phyloP scores from a whole-genome alignment of 2,329 filamentous ascomycete genomes.

The Albifimbria verrucaria region DNA sequence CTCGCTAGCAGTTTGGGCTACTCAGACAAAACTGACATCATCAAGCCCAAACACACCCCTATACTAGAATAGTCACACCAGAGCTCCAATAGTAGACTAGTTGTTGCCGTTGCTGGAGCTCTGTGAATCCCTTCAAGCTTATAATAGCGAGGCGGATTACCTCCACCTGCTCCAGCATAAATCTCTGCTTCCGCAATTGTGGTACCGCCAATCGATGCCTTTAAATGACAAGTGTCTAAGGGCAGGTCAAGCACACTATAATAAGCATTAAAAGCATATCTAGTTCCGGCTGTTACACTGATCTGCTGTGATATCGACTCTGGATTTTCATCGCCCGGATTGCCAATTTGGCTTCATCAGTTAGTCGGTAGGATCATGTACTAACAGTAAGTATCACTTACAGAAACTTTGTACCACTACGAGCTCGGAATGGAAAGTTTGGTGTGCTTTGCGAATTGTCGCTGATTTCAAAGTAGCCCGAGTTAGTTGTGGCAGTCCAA shows the following conservation, averaged over 20 bases:
- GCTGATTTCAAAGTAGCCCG: neutral
- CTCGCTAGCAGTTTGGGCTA: too few species aligned
- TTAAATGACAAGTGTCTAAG: neutral
- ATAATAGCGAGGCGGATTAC: constrained; percentile 1
- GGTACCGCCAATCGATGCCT: neutral
- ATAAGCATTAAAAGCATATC: constrained; percentile 1
- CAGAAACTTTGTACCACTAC: constrained; percentile 1
- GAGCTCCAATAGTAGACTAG: neutral
- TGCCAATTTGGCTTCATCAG: neutral
- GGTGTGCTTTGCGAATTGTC: constrained; percentile 1
- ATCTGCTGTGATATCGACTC: neutral
- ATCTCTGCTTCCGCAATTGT: neutral
- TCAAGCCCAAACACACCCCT: constrained; percentile 3
- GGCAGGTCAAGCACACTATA: constrained; percentile 1
- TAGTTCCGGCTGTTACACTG: neutral
- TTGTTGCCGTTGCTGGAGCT: neutral
- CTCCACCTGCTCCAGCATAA: neutral
- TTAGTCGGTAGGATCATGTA: neutral
- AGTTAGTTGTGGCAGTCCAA: neutral
- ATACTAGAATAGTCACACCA: neutral
- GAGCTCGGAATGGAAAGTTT: neutral
- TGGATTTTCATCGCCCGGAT: constrained; percentile 1
- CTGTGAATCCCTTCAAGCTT: neutral
- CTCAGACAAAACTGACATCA: constrained; percentile 1
- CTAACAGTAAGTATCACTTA: neutral